These are phyloP conservation scores for Aspergillus nanangensis DNA, from an alignment of 495 filamentous ascomycete genomes.

Conservation along the genomic window DNA sequence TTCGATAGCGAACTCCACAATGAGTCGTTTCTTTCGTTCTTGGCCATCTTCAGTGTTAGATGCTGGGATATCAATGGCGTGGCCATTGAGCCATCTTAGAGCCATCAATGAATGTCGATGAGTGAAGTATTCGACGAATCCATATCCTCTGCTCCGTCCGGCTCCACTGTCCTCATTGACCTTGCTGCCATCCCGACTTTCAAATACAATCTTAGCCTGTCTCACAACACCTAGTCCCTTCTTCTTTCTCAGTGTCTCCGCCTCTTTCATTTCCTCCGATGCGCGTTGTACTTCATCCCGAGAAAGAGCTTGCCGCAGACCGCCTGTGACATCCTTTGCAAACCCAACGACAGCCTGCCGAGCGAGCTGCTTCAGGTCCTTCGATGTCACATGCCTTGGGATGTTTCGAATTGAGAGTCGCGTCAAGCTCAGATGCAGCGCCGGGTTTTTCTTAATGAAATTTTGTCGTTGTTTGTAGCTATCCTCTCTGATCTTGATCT, in stretches of 20 bases:
- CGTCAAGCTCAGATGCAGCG: conserved; percentile 83
- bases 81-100: conserved; percentile 86
- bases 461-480: conserved; percentile 84
- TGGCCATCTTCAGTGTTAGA: conserved; percentile 35
- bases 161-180: conserved; percentile 66
- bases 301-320: conserved; percentile 67
- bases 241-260: conserved; percentile 69
- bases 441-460: conserved; percentile 85
- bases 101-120: conserved; percentile 96
- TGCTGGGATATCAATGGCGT: conserved; percentile 48
- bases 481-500: conserved; percentile 82
- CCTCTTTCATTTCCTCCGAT: conserved; percentile 70
- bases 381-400: conserved; percentile 75
- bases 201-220: conserved; percentile 93
- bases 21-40: conserved; percentile 70
- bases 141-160: conserved; percentile 86
- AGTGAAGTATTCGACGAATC: conserved; percentile 94
- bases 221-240: conserved; percentile 91
- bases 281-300: conserved; percentile 81
- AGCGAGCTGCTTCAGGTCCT: conserved; percentile 87
- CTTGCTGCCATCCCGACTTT: conserved; percentile 77
- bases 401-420: conserved; percentile 94
- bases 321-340: conserved; percentile 78
- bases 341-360: conserved; percentile 89
- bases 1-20: conserved; percentile 98